Evolutionary conservation across 805 yeast species (phyloP).

Genomic region (Monosporozyma solicola): DNA sequence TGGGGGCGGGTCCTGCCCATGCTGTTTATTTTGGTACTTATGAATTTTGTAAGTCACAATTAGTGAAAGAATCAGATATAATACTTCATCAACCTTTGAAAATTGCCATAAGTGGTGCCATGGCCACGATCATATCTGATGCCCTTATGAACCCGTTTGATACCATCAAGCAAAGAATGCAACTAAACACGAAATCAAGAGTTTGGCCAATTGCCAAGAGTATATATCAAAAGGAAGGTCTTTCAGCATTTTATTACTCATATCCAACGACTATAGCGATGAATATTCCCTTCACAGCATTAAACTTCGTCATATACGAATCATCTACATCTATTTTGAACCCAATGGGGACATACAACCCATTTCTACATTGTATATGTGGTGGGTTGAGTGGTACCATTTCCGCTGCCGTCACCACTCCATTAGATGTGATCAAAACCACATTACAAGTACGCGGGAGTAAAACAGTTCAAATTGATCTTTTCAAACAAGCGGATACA

Average conservation of each 20-base stretch:
- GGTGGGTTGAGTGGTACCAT: slow-evolving; percentile 94
- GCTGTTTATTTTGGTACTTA: slow-evolving; percentile 92
- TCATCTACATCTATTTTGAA: slow-evolving; percentile 72
- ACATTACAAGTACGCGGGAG: slow-evolving; percentile 74
- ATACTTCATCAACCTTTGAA: slow-evolving; percentile 60
- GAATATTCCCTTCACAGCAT: slow-evolving; percentile 91
- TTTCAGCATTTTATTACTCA: slow-evolving; percentile 77
- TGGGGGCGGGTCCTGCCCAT: slow-evolving; percentile 99
- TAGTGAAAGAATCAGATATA: slow-evolving; percentile 25
- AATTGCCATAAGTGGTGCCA: slow-evolving; percentile 83
- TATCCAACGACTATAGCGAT: slow-evolving; percentile 92
- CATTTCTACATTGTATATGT: slow-evolving; percentile 81
- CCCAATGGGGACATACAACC: slow-evolving; percentile 74
- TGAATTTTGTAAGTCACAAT: slow-evolving; percentile 51
- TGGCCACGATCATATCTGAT: slow-evolving; percentile 86
- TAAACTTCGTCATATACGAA: slow-evolving; percentile 91
- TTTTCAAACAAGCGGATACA: slow-evolving; percentile 48
- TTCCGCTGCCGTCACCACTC: slow-evolving; percentile 95
- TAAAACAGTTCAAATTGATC: slow-evolving; percentile 33
- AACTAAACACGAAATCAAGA: slow-evolving; percentile 31
- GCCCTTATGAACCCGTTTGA: slow-evolving; percentile 98
- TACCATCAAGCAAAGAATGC: slow-evolving; percentile 94
- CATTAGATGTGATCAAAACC: slow-evolving; percentile 90
- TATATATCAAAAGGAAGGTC: slow-evolving; percentile 56
- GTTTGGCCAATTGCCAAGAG: slow-evolving; percentile 27